Conservation (phyloP, 768 basidiomycete genomes). For the Nidularia sp. region DNA sequence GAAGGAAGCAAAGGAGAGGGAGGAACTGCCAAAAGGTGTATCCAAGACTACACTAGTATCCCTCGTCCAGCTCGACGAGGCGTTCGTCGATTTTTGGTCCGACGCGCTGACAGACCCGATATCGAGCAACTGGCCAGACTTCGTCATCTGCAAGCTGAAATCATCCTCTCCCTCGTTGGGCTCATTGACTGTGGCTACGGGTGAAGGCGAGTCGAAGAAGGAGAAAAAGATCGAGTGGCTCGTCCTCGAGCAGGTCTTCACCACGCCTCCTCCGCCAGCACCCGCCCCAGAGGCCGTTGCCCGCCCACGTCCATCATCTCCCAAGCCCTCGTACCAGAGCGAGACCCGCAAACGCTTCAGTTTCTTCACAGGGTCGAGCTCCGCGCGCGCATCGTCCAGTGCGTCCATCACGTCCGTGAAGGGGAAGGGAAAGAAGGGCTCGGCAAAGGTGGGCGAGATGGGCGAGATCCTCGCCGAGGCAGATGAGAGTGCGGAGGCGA, state of each 20-base stretch:
- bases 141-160: constrained; percentile 69
- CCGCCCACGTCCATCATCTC: constrained; percentile 21
- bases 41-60: constrained; percentile 40
- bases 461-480: constrained; percentile 65
- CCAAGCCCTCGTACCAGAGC: no score
- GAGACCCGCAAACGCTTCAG: constrained; percentile 53
- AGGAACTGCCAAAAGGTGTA: constrained; percentile 7
- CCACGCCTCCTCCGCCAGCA: constrained; percentile 26
- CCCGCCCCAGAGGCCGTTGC: constrained; percentile 10
- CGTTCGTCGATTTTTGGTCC: constrained; percentile 80
- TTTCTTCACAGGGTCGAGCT: constrained; percentile 41
- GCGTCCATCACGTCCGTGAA: constrained; percentile 20
- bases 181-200: no score
- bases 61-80: constrained; percentile 67
- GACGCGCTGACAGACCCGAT: constrained; percentile 72
- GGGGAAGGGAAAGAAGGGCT: constrained; percentile 2
- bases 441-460: constrained; percentile 54
- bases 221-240: constrained; percentile 56
- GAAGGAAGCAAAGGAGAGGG: not conserved
- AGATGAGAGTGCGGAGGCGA: constrained; percentile 22
- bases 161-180: constrained; percentile 11
- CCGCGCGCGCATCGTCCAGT: constrained; percentile 20
- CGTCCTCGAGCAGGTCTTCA: constrained; percentile 62
- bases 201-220: constrained; percentile 9
- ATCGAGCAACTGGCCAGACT: constrained; percentile 59